Percentiles rank a stretch among this genome's conserved stretches.
Evolutionary conservation across 352 stramenopile genomes (phyloP).

Genomic region (Lagenidium giganteum): DNA sequence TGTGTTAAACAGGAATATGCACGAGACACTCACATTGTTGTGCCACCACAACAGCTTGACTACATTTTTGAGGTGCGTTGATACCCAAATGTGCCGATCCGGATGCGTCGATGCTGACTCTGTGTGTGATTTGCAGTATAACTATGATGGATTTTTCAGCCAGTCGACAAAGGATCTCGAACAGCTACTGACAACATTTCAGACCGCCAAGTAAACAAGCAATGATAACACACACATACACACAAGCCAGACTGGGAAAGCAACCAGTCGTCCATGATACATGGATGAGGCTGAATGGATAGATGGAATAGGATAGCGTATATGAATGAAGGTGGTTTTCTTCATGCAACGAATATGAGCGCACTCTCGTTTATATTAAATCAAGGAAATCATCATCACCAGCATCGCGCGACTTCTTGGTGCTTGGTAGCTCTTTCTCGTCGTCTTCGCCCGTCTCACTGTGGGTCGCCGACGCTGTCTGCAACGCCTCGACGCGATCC

Average conservation of each 20-base stretch:
- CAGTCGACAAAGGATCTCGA: constrained; percentile 75
- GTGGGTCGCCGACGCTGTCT: constrained; percentile 14
- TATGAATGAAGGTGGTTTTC: too few species aligned
- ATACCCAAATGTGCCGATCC: not conserved
- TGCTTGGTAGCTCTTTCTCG: constrained; percentile 10
- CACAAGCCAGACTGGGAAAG: too few species aligned
- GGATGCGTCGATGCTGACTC: not conserved
- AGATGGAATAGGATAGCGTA: too few species aligned
- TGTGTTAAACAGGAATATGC: constrained; percentile 44
- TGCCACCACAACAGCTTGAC: constrained; percentile 73
- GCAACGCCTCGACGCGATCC: constrained; percentile 3
- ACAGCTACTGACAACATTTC: constrained; percentile 51
- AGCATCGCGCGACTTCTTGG: constrained; percentile 3
- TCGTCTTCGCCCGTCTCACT: constrained; percentile 20
- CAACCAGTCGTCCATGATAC: too few species aligned
- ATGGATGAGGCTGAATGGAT: too few species aligned
- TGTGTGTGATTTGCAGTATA: constrained; percentile 40
- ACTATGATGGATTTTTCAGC: constrained; percentile 82
- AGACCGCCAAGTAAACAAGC: constrained; percentile 21
- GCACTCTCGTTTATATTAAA: too few species aligned
- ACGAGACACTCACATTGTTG: constrained; percentile 59
- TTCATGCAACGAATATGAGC: too few species aligned
- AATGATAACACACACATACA: too few species aligned
- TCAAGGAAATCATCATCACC: constrained; percentile 1
- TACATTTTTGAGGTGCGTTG: constrained; percentile 85